phyloP scores from a whole-genome alignment of 2,329 filamentous ascomycete genomes.

The Colletotrichum lentis region DNA sequence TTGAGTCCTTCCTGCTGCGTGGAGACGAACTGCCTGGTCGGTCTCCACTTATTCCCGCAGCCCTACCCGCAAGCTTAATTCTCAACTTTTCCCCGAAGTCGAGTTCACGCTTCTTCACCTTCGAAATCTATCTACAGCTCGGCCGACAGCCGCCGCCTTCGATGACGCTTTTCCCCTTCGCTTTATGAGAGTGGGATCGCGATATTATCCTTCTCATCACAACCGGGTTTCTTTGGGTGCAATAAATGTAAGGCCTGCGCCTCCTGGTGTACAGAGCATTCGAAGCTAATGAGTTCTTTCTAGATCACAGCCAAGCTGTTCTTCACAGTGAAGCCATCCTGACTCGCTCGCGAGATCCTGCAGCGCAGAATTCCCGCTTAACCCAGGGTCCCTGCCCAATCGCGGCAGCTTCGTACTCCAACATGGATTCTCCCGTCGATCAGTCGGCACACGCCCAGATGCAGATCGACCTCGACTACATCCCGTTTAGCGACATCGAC shows the following conservation, averaged over 20 bases:
- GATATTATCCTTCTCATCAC: background rate
- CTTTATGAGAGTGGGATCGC: background rate
- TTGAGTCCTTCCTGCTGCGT: background rate
- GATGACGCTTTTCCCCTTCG: background rate
- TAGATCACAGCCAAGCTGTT: background rate
- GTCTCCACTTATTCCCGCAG: slow-evolving; percentile 24
- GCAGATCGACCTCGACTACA: slow-evolving; percentile 1
- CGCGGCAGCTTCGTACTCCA: too few relatives aligned
- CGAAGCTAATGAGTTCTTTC: background rate
- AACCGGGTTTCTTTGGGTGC: background rate
- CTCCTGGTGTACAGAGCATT: background rate
- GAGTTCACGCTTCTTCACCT: too few relatives aligned
- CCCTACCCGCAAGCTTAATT: slow-evolving; percentile 36
- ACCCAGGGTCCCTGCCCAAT: background rate
- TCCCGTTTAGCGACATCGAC: background rate
- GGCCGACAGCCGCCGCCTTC: background rate
- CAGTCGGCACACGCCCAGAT: slow-evolving; percentile 7
- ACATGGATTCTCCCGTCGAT: slow-evolving; percentile 5
- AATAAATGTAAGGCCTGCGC: background rate
- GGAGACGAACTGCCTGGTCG: background rate
- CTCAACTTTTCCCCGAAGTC: slow-evolving; percentile 24
- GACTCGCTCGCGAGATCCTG: background rate
- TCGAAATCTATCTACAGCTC: too few relatives aligned
- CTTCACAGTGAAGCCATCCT: background rate
- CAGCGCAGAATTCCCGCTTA: background rate